Conservation (phyloP, 306 rosid species). For the Luffa acutangula region DNA sequence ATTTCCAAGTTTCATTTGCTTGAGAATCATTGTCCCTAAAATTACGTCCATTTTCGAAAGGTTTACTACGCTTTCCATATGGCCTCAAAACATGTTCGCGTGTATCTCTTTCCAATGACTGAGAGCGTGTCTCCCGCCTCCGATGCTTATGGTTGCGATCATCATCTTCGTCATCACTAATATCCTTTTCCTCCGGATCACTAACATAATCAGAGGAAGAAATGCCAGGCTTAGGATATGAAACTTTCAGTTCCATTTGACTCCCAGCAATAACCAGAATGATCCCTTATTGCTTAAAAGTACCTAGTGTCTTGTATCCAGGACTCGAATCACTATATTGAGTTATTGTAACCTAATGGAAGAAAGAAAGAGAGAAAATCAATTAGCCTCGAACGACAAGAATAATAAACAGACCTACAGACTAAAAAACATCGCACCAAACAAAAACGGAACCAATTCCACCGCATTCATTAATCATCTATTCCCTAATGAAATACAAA, state of each 20-base stretch:
- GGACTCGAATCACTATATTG: neutral
- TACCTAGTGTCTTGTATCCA: neutral
- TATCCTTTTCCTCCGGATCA: constrained; percentile 59
- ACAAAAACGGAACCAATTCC: neutral
- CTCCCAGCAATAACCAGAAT: neutral
- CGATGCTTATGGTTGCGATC: constrained; percentile 63
- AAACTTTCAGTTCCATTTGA: constrained; percentile 10
- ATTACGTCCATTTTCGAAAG: constrained; percentile 50
- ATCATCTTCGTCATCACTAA: constrained; percentile 91
- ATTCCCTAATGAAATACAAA: neutral
- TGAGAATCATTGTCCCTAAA: constrained; percentile 73
- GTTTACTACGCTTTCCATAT: constrained; percentile 63
- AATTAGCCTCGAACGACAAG: neutral
- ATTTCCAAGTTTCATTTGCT: constrained; percentile 46
- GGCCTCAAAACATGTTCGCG: constrained; percentile 63
- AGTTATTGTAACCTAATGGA: neutral
- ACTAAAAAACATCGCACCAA: neutral
- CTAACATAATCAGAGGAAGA: constrained; percentile 9
- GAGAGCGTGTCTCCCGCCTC: constrained; percentile 29
- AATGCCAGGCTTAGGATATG: neutral
- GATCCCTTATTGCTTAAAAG: neutral
- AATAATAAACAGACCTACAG: neutral
- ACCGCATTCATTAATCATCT: neutral
- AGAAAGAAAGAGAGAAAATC: neutral
- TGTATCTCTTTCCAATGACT: constrained; percentile 72